These are phyloP conservation scores for Thinopyrum elongatum DNA, from an alignment of 176 grass and related monocot genomes.

Conservation along the genomic window DNA sequence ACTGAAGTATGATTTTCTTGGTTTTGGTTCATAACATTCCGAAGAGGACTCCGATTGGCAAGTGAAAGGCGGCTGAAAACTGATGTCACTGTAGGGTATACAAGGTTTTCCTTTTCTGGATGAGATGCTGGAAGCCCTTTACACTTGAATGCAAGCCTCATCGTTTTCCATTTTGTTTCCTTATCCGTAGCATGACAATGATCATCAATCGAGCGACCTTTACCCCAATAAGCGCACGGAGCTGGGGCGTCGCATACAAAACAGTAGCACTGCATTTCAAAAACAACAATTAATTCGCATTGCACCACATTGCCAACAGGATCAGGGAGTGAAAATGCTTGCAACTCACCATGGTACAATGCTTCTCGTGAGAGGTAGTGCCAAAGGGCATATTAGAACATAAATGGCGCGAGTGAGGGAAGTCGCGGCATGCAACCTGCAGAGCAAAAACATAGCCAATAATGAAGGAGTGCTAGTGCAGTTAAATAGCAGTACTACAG, in stretches of 20 bases:
- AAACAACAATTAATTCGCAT: constrained; percentile 17
- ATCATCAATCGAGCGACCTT: constrained; percentile 22
- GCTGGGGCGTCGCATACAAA: constrained; percentile 85
- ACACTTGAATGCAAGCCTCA: constrained; percentile 49
- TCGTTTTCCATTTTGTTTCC: constrained; percentile 46
- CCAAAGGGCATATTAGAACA: constrained; percentile 79
- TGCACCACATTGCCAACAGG: not conserved
- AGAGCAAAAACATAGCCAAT: constrained; percentile 34
- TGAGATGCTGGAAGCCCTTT: constrained; percentile 25
- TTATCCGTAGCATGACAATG: constrained; percentile 96
- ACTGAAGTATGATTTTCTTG: not conserved
- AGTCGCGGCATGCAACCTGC: constrained; percentile 95
- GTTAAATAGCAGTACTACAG: too few species aligned
- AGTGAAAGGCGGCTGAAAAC: not conserved
- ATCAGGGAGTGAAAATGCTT: not conserved
- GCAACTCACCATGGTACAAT: constrained; percentile 72
- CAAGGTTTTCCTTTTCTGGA: constrained; percentile 28
- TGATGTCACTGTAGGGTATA: constrained; percentile 8
- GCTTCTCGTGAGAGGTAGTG: constrained; percentile 57
- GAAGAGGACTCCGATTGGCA: not conserved
- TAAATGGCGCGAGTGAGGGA: constrained; percentile 83
- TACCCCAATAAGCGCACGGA: constrained; percentile 79
- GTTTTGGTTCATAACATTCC: not conserved
- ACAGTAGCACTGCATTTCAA: constrained; percentile 90
- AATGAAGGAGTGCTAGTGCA: not conserved